These are phyloP conservation scores for Mortierella sp. DNA, from an alignment of 371 early-diverging fungal species.

Conservation along the genomic window DNA sequence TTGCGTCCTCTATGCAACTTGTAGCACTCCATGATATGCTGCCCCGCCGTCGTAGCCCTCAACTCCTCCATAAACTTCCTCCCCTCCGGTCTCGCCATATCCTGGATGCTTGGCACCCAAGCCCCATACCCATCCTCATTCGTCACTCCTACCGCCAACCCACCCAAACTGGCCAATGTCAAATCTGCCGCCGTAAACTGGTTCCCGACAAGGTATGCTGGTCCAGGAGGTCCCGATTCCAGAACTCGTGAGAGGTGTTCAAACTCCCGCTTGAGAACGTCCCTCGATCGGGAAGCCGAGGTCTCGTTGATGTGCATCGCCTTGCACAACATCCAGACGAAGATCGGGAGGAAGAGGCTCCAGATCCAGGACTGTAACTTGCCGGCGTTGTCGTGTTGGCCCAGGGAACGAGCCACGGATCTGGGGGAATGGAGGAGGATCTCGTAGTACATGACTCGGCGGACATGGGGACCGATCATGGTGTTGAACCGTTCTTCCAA, in stretches of 20 bases:
- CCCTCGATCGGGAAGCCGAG: conserved; percentile 35
- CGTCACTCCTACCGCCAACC: conserved; percentile 24
- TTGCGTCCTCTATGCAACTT: conserved; percentile 45
- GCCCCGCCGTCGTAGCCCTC: conserved; percentile 43
- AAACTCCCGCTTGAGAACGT: conserved; percentile 47
- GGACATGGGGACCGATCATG: conserved; percentile 40
- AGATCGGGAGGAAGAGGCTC: conserved; percentile 22
- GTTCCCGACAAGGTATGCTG: conserved; percentile 41
- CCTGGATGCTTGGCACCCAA: conserved; percentile 23
- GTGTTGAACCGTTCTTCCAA: conserved; percentile 46
- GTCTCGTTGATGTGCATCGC: conserved; percentile 20
- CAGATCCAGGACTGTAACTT: conserved; percentile 41
- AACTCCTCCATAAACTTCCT: conserved; percentile 33
- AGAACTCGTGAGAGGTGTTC: conserved; percentile 45
- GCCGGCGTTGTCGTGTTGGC: conserved; percentile 39
- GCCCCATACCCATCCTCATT: conserved; percentile 51
- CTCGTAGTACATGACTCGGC: conserved; percentile 38
- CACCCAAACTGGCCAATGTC: conserved; percentile 34
- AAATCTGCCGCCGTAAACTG: conserved; percentile 51
- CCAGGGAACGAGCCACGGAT: conserved; percentile 28
- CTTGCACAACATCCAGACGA: conserved; percentile 22
- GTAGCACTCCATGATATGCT: conserved; percentile 50
- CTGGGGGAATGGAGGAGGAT: conserved; percentile 29
- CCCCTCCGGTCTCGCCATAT: conserved; percentile 27
- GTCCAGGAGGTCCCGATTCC: conserved; percentile 30